Conservation (phyloP, 345 rosid species). For the Citrus glauca region DNA sequence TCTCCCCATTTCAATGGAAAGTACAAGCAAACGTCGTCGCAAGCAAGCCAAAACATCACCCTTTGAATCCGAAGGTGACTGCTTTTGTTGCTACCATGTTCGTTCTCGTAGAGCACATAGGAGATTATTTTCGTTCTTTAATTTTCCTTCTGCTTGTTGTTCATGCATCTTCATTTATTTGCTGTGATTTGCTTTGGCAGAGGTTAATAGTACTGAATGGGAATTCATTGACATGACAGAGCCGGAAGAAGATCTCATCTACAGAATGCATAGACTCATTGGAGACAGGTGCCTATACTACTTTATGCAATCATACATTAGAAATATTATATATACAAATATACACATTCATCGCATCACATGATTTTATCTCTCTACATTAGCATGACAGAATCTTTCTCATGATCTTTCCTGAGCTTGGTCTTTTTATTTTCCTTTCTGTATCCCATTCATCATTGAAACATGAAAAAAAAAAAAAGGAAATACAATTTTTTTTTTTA, state of each 20-base stretch:
- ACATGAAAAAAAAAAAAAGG: no score
- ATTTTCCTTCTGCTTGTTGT: no score
- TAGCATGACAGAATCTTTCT: not conserved
- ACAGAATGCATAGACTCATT: constrained; percentile 60
- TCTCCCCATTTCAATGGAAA: constrained; percentile 9
- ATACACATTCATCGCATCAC: no score
- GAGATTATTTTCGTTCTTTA: not conserved
- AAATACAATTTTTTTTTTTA: no score
- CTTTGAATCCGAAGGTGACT: constrained; percentile 7
- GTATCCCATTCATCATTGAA: not conserved
- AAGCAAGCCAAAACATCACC: not conserved
- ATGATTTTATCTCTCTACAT: not conserved
- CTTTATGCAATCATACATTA: not conserved
- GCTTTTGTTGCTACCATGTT: not conserved
- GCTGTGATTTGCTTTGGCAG: constrained; percentile 23
- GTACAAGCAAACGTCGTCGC: not conserved
- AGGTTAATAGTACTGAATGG: constrained; percentile 66
- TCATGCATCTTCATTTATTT: not conserved
- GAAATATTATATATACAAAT: no score
- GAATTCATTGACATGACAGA: constrained; percentile 52
- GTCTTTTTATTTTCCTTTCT: not conserved
- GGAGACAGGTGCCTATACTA: constrained; percentile 47
- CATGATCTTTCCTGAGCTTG: not conserved
- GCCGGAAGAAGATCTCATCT: constrained; percentile 69
- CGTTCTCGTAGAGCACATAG: constrained; percentile 12